These are phyloP conservation scores for Fusarium acutatum DNA, from an alignment of 2,329 filamentous ascomycete species.

Conservation along the genomic window DNA sequence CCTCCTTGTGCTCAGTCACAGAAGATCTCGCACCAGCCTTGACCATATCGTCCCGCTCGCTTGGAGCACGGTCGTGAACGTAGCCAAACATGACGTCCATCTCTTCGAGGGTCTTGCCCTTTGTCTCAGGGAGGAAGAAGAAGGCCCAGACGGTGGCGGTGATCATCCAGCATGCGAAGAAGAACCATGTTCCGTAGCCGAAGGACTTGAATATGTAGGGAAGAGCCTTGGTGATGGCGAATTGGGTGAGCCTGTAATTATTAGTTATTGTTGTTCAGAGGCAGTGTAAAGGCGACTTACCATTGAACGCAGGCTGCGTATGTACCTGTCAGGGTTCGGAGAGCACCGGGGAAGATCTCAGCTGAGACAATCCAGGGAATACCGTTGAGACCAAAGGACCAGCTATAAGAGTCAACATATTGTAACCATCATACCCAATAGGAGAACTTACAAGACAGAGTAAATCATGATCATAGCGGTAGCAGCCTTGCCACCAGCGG, in stretches of 20 bases:
- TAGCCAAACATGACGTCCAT: slow-evolving; percentile 55
- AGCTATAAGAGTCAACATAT: slow-evolving; percentile 39
- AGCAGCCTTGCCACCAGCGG: slow-evolving; percentile 59
- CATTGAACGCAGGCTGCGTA: slow-evolving; percentile 53
- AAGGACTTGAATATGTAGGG: slow-evolving; percentile 56
- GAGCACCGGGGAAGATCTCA: slow-evolving; percentile 55
- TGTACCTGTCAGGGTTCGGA: slow-evolving; percentile 53
- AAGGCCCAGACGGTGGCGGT: slow-evolving; percentile 58
- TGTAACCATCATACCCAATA: accelerated
- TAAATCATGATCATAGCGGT: slow-evolving; percentile 65
- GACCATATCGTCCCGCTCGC: slow-evolving; percentile 19
- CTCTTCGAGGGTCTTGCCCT: slow-evolving; percentile 62
- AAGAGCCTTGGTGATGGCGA: slow-evolving; percentile 54
- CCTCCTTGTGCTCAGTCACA: slow-evolving; percentile 35
- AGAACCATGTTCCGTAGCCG: slow-evolving; percentile 64
- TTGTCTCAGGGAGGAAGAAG: slow-evolving; percentile 64
- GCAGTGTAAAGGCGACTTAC: background rate
- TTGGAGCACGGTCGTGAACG: slow-evolving; percentile 27
- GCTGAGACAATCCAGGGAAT: slow-evolving; percentile 57
- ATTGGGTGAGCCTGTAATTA: slow-evolving; percentile 46
- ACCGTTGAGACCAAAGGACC: slow-evolving; percentile 56
- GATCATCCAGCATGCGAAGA: slow-evolving; percentile 63
- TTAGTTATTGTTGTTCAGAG: background rate
- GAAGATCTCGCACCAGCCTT: slow-evolving; percentile 23
- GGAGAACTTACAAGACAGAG: slow-evolving; percentile 57